A percentile compares a stretch with the other conserved stretches of the same genome.
These are phyloP conservation scores for Phtheirospermum japonicum DNA, from an alignment of 257 asterid genomes.

Conservation along the genomic window DNA sequence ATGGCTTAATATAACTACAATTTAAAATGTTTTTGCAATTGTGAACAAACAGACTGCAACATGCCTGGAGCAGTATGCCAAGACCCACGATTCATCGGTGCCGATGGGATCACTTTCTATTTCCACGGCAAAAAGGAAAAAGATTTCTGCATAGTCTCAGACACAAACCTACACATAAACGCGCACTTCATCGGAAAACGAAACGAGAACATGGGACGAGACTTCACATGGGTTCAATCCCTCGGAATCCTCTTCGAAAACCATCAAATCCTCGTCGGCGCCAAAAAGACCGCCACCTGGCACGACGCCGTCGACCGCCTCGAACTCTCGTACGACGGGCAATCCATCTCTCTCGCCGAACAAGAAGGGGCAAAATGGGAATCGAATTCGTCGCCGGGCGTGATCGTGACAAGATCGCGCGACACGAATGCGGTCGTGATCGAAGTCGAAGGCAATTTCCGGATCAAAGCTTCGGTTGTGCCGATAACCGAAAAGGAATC, in stretches of 20 bases:
- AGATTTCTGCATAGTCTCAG: conserved; percentile 72
- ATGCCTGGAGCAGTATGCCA: conserved; percentile 86
- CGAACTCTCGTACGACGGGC: conserved; percentile 48
- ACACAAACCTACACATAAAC: conserved; percentile 70
- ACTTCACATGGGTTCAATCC: conserved; percentile 92
- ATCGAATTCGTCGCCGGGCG: conserved; percentile 21
- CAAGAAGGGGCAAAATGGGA: conserved; percentile 52
- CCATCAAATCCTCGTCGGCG: conserved; percentile 56
- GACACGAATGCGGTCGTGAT: conserved; percentile 53
- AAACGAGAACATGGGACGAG: conserved; percentile 66
- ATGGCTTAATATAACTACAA: too few relatives aligned
- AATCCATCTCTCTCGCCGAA: conserved; percentile 35
- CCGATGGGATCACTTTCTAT: conserved; percentile 82
- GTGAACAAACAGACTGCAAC: conserved; percentile 50
- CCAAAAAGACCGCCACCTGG: conserved; percentile 67
- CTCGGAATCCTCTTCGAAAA: conserved; percentile 67
- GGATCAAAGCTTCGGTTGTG: conserved; percentile 66
- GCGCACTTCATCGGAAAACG: conserved; percentile 79
- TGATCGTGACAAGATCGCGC: conserved; percentile 42
- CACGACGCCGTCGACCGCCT: conserved; percentile 52
- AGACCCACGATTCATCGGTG: conserved; percentile 80
- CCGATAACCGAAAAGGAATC: conserved; percentile 68
- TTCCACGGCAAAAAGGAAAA: conserved; percentile 74
- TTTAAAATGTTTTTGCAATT: too few relatives aligned
- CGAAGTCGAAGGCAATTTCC: conserved; percentile 69